Conservation (phyloP, 208 protist genomes). For the Trypanosoma cruzi region DNA sequence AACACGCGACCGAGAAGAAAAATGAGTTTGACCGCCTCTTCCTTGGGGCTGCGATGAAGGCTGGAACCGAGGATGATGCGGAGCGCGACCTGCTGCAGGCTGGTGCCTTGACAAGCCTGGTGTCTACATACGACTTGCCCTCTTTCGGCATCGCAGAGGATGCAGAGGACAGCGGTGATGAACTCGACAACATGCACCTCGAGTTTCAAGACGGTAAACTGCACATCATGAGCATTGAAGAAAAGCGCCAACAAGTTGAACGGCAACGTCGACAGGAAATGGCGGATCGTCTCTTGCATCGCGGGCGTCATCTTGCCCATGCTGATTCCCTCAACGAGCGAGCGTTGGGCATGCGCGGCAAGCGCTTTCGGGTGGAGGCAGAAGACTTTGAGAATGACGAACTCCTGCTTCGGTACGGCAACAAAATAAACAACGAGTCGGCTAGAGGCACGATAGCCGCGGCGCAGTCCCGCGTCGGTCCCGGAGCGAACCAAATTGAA, state of each 20-base stretch:
- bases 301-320: constrained; percentile 40
- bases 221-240: constrained; percentile 78
- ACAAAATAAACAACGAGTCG: constrained; percentile 49
- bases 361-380: constrained; percentile 55
- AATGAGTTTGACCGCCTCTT: constrained; percentile 88
- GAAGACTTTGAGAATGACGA: constrained; percentile 90
- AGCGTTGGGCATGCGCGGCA: constrained; percentile 37
- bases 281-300: constrained; percentile 70
- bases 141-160: constrained; percentile 25
- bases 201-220: constrained; percentile 85
- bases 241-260: constrained; percentile 64
- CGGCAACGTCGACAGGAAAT: constrained; percentile 48
- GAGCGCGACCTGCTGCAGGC: constrained; percentile 75
- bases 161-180: constrained; percentile 45
- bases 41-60: constrained; percentile 62
- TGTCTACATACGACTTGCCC: constrained; percentile 47
- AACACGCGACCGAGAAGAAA: constrained; percentile 50
- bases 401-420: constrained; percentile 72
- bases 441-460: constrained; percentile 33
- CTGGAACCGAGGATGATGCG: constrained; percentile 50
- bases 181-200: constrained; percentile 78
- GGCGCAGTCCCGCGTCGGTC: constrained; percentile 39
- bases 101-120: constrained; percentile 78
- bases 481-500: constrained; percentile 46
- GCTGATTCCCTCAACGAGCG: constrained; percentile 59